Conservation (phyloP, 371 early-diverging fungal species). For the Rhizopus delemar region DNA sequence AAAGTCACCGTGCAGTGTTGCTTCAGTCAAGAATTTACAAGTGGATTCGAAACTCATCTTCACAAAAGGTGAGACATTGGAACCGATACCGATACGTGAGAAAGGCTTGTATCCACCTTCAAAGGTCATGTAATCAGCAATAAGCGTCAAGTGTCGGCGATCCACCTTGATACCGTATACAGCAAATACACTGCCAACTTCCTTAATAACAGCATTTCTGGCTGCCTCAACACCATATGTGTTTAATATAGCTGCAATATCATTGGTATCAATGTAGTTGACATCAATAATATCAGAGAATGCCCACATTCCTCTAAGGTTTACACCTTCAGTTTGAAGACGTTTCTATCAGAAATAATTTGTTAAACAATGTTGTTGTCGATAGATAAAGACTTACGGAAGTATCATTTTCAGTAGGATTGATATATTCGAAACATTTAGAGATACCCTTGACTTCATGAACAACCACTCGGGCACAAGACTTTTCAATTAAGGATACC, state of each 20-base stretch:
- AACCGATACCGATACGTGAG: conserved; percentile 92
- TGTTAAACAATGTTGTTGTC: no score
- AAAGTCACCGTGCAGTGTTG: conserved; percentile 85
- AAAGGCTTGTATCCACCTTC: conserved; percentile 98
- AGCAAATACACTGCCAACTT: conserved; percentile 95
- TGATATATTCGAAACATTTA: conserved; percentile 74
- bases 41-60: conserved; percentile 98
- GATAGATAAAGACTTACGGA: conserved; percentile 38
- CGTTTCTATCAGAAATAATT: conserved; percentile 31
- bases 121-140: conserved; percentile 99
- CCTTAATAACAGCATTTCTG: conserved; percentile 91
- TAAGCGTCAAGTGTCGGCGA: conserved; percentile 93
- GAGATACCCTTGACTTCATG: conserved; percentile 86
- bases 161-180: conserved; percentile 98
- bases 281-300: conserved; percentile 78
- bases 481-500: conserved; percentile 82
- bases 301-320: conserved; percentile 91
- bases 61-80: conserved; percentile 91
- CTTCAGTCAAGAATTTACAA: conserved; percentile 89
- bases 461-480: conserved; percentile 68
- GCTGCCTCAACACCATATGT: conserved; percentile 99
- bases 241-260: conserved; percentile 89
- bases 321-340: conserved; percentile 90
- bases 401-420: conserved; percentile 80
- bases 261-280: conserved; percentile 92